Evolutionary conservation across 2,329 filamentous ascomycete genomes (phyloP).

Genomic region (Pseudohalonectria lignicola): DNA sequence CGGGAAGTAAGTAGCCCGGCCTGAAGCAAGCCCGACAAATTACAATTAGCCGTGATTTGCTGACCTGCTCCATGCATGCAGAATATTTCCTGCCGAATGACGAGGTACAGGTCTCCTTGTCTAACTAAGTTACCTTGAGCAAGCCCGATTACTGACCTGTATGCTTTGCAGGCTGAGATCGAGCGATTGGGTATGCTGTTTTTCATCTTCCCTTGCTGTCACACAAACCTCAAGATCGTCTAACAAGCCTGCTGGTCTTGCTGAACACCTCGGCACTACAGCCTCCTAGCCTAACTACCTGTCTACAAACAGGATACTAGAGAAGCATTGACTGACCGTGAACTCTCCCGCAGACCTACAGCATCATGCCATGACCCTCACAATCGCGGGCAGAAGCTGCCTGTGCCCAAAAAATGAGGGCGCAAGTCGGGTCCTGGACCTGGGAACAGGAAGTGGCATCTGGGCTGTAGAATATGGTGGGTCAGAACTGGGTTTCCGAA

Average conservation of each 20-base stretch:
- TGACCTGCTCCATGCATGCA: conserved; percentile 1
- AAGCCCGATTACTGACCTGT: neutral
- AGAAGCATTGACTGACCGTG: too few species aligned
- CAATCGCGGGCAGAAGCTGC: conserved; percentile 8
- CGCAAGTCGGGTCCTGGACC: conserved; percentile 9
- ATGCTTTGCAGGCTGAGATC: conserved; percentile 6
- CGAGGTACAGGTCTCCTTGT: conserved; percentile 6
- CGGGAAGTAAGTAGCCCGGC: conserved; percentile 9
- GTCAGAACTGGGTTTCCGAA: neutral
- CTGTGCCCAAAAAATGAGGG: conserved; percentile 10
- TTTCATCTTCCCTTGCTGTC: neutral
- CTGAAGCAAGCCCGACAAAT: neutral
- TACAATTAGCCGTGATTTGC: neutral
- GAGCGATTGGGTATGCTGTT: conserved; percentile 9
- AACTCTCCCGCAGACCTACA: conserved; percentile 10
- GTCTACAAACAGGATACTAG: too few species aligned
- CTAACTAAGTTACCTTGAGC: neutral
- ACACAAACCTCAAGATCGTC: neutral
- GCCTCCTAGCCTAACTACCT: neutral
- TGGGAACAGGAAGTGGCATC: conserved; percentile 12
- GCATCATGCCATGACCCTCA: conserved; percentile 9
- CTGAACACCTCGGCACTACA: neutral
- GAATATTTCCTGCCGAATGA: conserved; percentile 12
- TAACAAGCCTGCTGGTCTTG: neutral
- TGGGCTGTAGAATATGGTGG: conserved; percentile 13